Evolutionary conservation across 2,329 filamentous ascomycete genomes (phyloP), one percentile per base, ranked within the genome.

Genomic region (Fusarium guadeloupense): DNA sequence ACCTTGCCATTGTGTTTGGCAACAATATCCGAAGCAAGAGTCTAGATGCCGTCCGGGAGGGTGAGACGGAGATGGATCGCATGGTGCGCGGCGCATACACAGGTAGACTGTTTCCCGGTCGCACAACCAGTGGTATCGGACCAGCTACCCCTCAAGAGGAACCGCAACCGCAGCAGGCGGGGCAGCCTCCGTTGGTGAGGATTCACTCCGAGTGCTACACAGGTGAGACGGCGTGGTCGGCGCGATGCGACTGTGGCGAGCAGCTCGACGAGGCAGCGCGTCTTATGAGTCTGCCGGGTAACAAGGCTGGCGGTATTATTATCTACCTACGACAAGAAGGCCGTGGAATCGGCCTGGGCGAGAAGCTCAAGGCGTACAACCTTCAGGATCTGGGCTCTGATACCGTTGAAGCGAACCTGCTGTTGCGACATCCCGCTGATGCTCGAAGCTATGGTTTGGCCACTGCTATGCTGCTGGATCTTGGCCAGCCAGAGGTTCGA

Each of bases 181-280:
- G 51, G 8, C 66, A 71, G 35, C 54, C 60, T 44, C 92, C 95
- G 0, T 81, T 99, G 33, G 94, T 99, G 40, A 86, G 95, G 53
- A 99, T 99, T 72, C 95, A 99, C 76, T 96, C 92, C 4, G 95
- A 99, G 77, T 99, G 95, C 78, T 99, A 99, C 76, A 99, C 95
- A 0, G 95, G 95, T 55, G 95, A 99, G 81, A 99, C 95, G 1
- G 95, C 96, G 1, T 98, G 95, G 95, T 97, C 93, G 8, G 94
- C 95, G 30, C 88, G 95, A 23, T 99, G 95, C 78, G 95, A 99
- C 78, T 99, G 95, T 75, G 95, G 95, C 52, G 95, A 99, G 78
- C 95, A 99, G 75, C 84, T 99, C 3, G 95, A 99, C 75, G 95
- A 99, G 79, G 95, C 95, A 2, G 95, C 94, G 2, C 85, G 95